phyloP scores from a whole-genome alignment of 805 yeast genomes.

The Hanseniaspora valbyensis region DNA sequence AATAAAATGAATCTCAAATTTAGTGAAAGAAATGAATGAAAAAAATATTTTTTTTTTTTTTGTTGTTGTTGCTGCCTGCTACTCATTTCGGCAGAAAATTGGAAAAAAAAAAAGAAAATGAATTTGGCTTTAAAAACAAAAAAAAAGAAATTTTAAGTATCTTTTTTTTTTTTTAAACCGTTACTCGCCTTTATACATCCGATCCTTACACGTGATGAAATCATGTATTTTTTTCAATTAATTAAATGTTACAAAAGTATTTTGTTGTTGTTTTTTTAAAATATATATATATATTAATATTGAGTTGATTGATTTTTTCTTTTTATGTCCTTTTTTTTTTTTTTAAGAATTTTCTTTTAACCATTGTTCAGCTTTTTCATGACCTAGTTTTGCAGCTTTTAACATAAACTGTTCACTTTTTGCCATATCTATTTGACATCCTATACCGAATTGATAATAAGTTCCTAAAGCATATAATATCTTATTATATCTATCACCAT shows the following conservation, averaged over 20 bases:
- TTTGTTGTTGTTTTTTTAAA: too few relatives aligned
- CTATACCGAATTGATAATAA: conserved; percentile 57
- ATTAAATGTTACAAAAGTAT: too few relatives aligned
- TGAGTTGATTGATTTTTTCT: too few relatives aligned
- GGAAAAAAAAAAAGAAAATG: background rate
- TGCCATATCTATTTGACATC: conserved; percentile 35
- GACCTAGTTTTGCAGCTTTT: conserved; percentile 53
- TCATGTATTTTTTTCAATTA: too few relatives aligned
- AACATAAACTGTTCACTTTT: conserved; percentile 42
- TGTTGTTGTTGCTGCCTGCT: too few relatives aligned
- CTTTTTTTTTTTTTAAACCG: background rate
- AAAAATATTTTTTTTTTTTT: too few relatives aligned
- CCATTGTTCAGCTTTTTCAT: conserved; percentile 39
- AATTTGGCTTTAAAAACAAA: background rate
- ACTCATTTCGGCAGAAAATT: too few relatives aligned
- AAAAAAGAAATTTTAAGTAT: too few relatives aligned
- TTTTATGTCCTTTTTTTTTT: background rate
- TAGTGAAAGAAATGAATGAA: too few relatives aligned
- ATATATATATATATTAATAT: background rate
- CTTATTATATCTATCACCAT: conserved; percentile 47
- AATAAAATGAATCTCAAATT: too few relatives aligned
- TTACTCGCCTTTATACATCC: background rate
- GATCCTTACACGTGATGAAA: background rate
- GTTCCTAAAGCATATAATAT: conserved; percentile 63
- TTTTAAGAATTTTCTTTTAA: conserved; percentile 14